Percentiles rank a stretch among this genome's conserved stretches.
Evolutionary conservation across 441 rosid species (phyloP).

Genomic region (Adansonia gregorii): DNA sequence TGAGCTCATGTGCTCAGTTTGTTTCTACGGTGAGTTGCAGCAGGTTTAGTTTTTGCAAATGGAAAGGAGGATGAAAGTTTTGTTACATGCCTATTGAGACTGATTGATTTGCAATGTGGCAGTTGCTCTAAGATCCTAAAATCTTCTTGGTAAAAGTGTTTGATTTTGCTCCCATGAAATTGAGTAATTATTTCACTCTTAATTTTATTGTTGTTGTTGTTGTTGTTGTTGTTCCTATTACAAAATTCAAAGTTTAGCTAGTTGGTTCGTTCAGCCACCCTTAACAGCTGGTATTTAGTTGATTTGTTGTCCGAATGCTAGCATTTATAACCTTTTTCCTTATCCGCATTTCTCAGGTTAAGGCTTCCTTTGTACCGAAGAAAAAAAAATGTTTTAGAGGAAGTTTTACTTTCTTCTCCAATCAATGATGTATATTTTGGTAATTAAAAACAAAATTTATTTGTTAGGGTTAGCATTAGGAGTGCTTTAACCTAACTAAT

Average conservation of each 20-base stretch:
- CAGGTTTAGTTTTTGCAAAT: not conserved
- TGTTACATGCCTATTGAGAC: not conserved
- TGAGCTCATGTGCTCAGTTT: not conserved
- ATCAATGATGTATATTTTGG: not conserved
- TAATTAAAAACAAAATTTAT: not conserved
- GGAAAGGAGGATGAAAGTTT: not conserved
- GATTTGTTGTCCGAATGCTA: too few species aligned
- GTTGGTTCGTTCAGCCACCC: too few species aligned
- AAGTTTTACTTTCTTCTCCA: not conserved
- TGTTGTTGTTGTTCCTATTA: not conserved
- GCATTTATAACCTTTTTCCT: too few species aligned
- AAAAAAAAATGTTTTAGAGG: not conserved
- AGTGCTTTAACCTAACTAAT: not conserved
- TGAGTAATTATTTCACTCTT: not conserved
- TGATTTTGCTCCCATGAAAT: not conserved
- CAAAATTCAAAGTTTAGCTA: not conserved
- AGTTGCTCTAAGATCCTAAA: not conserved
- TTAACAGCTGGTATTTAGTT: too few species aligned
- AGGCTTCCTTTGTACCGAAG: too few species aligned
- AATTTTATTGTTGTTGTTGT: not conserved
- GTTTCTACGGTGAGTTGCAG: not conserved
- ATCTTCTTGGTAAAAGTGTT: not conserved
- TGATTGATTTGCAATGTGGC: not conserved
- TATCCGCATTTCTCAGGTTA: too few species aligned
- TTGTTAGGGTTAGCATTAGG: not conserved